phyloP scores from a whole-genome alignment of 495 filamentous ascomycete genomes.

The Elasticomyces elasticus region DNA sequence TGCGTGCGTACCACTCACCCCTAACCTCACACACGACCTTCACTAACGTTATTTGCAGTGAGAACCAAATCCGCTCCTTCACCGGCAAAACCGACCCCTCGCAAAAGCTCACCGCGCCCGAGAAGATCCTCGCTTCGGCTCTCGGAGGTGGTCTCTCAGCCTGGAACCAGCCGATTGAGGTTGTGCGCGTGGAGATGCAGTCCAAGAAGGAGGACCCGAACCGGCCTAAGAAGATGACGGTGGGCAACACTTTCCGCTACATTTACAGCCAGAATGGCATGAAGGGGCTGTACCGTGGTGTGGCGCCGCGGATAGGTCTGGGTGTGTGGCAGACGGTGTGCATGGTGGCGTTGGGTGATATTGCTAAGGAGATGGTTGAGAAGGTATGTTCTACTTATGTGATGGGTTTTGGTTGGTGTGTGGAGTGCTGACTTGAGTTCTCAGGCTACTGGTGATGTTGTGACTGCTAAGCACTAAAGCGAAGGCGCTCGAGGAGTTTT shows the following conservation, averaged over 20 bases:
- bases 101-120: conserved; percentile 61
- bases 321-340: conserved; percentile 99
- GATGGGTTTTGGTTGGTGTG: not conserved
- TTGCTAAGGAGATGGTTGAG: conserved; percentile 62
- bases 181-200: conserved; percentile 99
- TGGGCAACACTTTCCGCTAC: conserved; percentile 83
- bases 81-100: conserved; percentile 68
- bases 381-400: not conserved
- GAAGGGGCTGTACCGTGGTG: conserved; percentile 90
- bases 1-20: conserved; percentile 36
- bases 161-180: conserved; percentile 99
- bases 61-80: conserved; percentile 70
- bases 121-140: conserved; percentile 84
- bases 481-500: not conserved
- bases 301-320: conserved; percentile 84
- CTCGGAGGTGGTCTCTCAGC: conserved; percentile 88
- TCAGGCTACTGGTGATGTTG: not conserved
- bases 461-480: conserved; percentile 9
- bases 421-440: not conserved
- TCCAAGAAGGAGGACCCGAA: conserved; percentile 96
- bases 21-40: not conserved
- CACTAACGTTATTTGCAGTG: conserved; percentile 27
- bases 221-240: conserved; percentile 95
- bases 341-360: conserved; percentile 99
- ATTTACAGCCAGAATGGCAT: conserved; percentile 84